These are phyloP conservation scores for Gyromitra esculenta DNA, from an alignment of 2,329 filamentous ascomycete species.

Conservation along the genomic window DNA sequence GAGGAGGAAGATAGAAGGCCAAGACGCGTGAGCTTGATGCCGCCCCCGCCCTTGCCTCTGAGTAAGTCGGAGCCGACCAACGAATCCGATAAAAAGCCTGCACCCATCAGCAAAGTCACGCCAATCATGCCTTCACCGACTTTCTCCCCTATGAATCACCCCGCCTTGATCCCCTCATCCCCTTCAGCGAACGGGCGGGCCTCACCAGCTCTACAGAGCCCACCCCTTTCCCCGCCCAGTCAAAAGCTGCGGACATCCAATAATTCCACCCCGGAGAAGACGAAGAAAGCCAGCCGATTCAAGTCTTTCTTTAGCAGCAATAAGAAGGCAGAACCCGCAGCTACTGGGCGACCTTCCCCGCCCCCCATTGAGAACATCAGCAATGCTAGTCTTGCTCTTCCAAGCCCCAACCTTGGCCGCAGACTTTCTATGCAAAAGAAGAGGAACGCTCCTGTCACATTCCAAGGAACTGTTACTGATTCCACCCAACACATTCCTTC, in stretches of 20 bases:
- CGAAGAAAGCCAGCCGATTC: conserved; percentile 45
- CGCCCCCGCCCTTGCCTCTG: conserved; percentile 52
- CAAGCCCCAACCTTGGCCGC: conserved; percentile 27
- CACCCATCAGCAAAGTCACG: conserved; percentile 34
- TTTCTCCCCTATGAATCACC: conserved; percentile 32
- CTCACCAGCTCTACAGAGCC: conserved; percentile 49
- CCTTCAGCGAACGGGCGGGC: conserved; percentile 38
- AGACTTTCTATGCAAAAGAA: conserved; percentile 49
- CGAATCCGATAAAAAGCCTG: conserved; percentile 27
- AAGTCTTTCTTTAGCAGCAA: conserved; percentile 45
- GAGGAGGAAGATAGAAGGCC: conserved; percentile 52
- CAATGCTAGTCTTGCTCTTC: conserved; percentile 27
- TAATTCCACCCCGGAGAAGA: conserved; percentile 45
- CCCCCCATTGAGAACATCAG: conserved; percentile 27
- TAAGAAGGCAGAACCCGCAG: conserved; percentile 20
- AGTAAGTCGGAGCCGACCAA: conserved; percentile 13
- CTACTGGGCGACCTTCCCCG: conserved; percentile 20
- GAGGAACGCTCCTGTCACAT: conserved; percentile 38
- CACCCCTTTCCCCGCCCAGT: conserved; percentile 43
- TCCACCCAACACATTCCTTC: conserved; percentile 43
- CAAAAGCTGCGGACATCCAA: conserved; percentile 32
- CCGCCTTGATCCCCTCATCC: conserved; percentile 32
- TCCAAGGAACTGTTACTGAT: conserved; percentile 33
- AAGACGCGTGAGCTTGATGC: conserved; percentile 42
- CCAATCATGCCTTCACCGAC: conserved; percentile 25